Base-by-base conservation (phyloP, 495 filamentous ascomycete genomes). In the Aspergillus indologenus region DNA sequence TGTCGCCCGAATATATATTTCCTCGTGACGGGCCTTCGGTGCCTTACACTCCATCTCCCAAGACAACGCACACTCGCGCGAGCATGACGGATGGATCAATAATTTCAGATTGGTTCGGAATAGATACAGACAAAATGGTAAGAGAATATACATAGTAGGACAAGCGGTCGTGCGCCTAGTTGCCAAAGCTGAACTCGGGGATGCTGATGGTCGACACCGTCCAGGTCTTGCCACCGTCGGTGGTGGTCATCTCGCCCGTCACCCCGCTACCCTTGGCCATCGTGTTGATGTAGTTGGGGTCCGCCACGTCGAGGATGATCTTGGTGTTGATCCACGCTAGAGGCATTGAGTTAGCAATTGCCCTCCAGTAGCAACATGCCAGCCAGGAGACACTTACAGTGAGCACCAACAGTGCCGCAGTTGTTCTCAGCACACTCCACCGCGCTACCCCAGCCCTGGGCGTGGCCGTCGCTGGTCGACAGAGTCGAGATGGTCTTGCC, bases 221-320 rank as follows among this genome's bases (percentile, higher is more conserved):
- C 74, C 75, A 78, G 14, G 74, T 78, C 61, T 72, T 75, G 22
- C 75, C 74, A 29, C 65, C 65, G 50, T 78, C 74, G 26, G 47
- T 65, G 42, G 72, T 75, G 12, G 60, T 60, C 71, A 76, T 67
- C 47, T 71, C 64, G 24, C 64, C 75, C 12, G 68, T 66, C 53
- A 71, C 74, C 14, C 68, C 70, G n/a, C 65, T 60, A 17, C 59
- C 62, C 56, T 64, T 67, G 43, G 5, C 58, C 5, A 75, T 29
- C 40, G 75, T 78, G 50, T 71, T 62, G 60, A 63, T 67, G 58
- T 78, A 78, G 55, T 71, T 64, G 5, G 75, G 69, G 51, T 78
- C 73, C 7, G 71, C 66, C 22, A 58, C 56, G 51, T 71, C 65
- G 57, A 77, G 62, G 50, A 70, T 71, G 42, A 77, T 66, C 58